Evolutionary conservation across 129 eudicot genomes (phyloP), one percentile per base, ranked within the genome.

Genomic region (Flaveria brownii): DNA sequence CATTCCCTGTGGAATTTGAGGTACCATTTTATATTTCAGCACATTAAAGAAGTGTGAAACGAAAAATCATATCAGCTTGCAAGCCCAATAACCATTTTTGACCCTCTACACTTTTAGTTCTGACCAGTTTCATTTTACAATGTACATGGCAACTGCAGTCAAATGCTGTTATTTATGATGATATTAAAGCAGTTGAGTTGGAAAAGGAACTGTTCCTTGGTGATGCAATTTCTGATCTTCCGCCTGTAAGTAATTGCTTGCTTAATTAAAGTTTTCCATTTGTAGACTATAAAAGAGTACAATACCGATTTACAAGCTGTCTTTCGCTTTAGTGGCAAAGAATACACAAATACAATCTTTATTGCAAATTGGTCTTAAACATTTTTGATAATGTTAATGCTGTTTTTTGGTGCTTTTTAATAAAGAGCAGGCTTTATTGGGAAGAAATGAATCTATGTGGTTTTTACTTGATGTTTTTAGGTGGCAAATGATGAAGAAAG

Each of bases 181-280:
- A 87, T 50, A 81, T 81, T 16, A 28, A 22, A 6, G 55, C 18
- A 26, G 82, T 55, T 23, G 77, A 71, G 23, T 81, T 92, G 72
- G 80, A 88, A 67, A 61, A 78, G 12, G 84, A 86, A 70, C 81
- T 92, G 15, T 66, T 18, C 12, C 87, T 92, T 16, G 83, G 71
- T 1, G 94, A 92, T 73, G 96, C 96, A 2, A 82, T 90, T 45
- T 87, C 96, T 51, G 98, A 92, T 63, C 98, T 92, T 43, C 96
- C 96, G 9, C 73, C 84, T 9, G 98, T 92, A 88, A 72, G 85
- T 55, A 61, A 46, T 1, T 28, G 18, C 7, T 14, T 50, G 36
- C 15, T 6, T 45, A 4, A 46, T 28, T 63, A 25, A 20, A 63
- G 71, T 86, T 42, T 87, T 85, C 11, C 16, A 15, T 42, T 45